Evolutionary conservation across 768 basidiomycete species (phyloP), one percentile per base, ranked within the genome.

Genomic region (Panaeolus papilionaceus): DNA sequence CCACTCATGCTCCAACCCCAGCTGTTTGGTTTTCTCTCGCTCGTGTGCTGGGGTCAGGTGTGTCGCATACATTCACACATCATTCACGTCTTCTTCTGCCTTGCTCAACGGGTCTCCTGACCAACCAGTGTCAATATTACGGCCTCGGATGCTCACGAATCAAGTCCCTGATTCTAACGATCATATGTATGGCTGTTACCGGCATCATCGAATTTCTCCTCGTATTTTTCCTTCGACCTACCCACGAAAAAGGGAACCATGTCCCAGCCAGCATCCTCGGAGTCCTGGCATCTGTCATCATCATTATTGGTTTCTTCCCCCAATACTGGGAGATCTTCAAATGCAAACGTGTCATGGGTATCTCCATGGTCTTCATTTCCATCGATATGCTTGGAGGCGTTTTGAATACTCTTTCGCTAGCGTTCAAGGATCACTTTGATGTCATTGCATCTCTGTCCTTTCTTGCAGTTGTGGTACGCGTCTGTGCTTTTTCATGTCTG

Each of bases 281-380:
- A 0, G 82, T 92, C 62, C 71, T 91, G 39, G 80, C 85, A 37
- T 84, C 89, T 0, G 79, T 89, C 8, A 71, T 92, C 18, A 82
- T 94, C 44, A 81, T 86, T 12, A 73, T 83, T 12, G 85, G 77
- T 1, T 72, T 85, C 20, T 71, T 82, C 39, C 81, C 93, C 0
- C 93, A 95, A 75, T 94, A 90, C 72, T 88, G 84, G 75, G 92
- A 94, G 73, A 94, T 95, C 54, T 90, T 85, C 77, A 85, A 85
- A 68, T 81, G 83, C 71, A 81, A 81, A 69, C 85, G 88, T 69
- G 89, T 91, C 44, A 73, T 86, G 26, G 93, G 93, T 8, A 87
- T 95, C 63, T 92, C 89, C 0, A 78, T 91, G 51, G 49, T 81
- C 7, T 94, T 94, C 79, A 89, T 94, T 80, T 70, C 77, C 9